These are phyloP conservation scores for Naganishia sp. DNA, from an alignment of 1,284 basidiomycete species.

Conservation along the genomic window DNA sequence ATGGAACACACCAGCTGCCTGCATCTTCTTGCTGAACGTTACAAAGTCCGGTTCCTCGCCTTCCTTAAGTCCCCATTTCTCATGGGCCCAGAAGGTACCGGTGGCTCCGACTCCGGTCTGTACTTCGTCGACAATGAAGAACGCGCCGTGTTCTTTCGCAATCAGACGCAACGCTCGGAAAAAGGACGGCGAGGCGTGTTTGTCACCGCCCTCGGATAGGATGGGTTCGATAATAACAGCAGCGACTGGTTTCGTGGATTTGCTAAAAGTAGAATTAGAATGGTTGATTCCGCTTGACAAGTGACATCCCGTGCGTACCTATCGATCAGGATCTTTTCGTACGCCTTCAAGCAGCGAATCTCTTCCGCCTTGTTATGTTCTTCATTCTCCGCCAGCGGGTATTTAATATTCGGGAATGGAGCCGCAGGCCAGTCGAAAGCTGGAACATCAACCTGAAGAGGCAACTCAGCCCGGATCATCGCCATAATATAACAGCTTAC, in stretches of 20 bases:
- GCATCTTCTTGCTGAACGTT: constrained; percentile 60
- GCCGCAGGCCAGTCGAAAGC: constrained; percentile 61
- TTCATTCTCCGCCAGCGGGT: constrained; percentile 56
- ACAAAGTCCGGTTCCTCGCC: constrained; percentile 59
- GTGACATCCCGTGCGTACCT: constrained; percentile 22
- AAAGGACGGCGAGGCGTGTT: constrained; percentile 59
- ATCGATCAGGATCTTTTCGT: constrained; percentile 52
- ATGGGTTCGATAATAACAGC: constrained; percentile 62
- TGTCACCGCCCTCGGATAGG: constrained; percentile 61
- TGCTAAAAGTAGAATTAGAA: constrained; percentile 32
- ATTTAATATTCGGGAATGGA: constrained; percentile 58
- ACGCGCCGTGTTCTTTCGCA: constrained; percentile 58
- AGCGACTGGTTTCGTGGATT: constrained; percentile 56
- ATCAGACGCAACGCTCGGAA: constrained; percentile 58
- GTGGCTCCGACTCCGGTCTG: constrained; percentile 62
- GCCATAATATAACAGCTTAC: not conserved
- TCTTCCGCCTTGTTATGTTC: constrained; percentile 57
- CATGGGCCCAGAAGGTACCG: constrained; percentile 62
- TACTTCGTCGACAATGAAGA: constrained; percentile 59
- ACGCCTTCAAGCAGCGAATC: constrained; percentile 44
- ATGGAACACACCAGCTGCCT: constrained; percentile 59
- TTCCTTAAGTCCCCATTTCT: constrained; percentile 58
- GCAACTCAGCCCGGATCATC: not conserved
- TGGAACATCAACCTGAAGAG: constrained; percentile 57
- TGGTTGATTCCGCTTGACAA: too few relatives aligned